Conservation (phyloP, 2,329 filamentous ascomycete genomes). For the Xylariaceae sp. region DNA sequence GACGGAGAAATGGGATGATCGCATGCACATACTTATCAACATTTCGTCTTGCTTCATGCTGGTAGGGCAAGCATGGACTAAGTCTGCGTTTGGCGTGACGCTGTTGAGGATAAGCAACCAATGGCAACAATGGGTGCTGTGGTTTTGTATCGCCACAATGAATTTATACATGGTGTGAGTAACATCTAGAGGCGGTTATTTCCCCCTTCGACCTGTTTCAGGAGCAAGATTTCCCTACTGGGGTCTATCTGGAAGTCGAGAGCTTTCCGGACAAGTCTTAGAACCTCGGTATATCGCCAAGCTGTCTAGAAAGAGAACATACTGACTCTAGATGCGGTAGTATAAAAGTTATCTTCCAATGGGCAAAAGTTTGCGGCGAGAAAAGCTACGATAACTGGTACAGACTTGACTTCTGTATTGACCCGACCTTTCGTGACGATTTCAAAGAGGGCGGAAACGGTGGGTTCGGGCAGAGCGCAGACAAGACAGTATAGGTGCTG, state of each 20-base stretch:
- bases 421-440: slow-evolving; percentile 9
- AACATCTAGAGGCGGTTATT: no score
- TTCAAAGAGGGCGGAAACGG: slow-evolving; percentile 3
- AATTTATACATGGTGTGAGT: slow-evolving; percentile 34
- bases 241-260: no score
- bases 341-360: slow-evolving; percentile 22
- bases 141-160: slow-evolving; percentile 39
- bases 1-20: slow-evolving; percentile 14
- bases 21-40: slow-evolving; percentile 17
- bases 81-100: slow-evolving; percentile 44
- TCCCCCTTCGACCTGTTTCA: no score
- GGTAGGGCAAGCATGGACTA: slow-evolving; percentile 33
- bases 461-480: neutral
- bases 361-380: slow-evolving; percentile 22
- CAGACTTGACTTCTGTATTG: slow-evolving; percentile 11
- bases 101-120: slow-evolving; percentile 37
- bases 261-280: no score
- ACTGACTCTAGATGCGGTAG: no score
- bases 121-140: slow-evolving; percentile 32
- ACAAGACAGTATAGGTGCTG: neutral
- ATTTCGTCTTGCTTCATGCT: slow-evolving; percentile 13
- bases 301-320: no score
- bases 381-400: slow-evolving; percentile 11
- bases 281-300: no score
- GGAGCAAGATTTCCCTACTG: no score